phyloP scores from a whole-genome alignment of 768 basidiomycete species.

The Tephrocybe sp. region DNA sequence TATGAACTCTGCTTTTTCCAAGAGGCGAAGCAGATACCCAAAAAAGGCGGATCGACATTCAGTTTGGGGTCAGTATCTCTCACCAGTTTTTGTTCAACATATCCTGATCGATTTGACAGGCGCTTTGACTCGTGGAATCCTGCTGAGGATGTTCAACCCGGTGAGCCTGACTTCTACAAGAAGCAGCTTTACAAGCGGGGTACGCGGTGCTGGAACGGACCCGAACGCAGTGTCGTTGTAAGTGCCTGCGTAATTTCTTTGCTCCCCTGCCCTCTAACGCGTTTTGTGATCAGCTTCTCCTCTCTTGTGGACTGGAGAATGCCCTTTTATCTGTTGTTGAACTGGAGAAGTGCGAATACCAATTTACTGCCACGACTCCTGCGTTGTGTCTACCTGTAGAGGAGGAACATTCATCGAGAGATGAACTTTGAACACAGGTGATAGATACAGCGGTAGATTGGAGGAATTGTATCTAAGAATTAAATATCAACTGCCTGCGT shows the following conservation, averaged over 20 bases:
- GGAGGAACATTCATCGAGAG: conserved; percentile 29
- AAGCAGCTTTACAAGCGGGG: conserved; percentile 83
- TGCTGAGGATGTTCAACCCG: conserved; percentile 49
- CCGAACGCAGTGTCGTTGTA: conserved; percentile 81
- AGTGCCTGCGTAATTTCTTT: conserved; percentile 16
- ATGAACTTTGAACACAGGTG: conserved; percentile 34
- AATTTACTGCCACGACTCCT: conserved; percentile 80
- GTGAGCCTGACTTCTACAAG: conserved; percentile 71
- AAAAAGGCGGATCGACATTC: conserved; percentile 68
- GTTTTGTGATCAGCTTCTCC: conserved; percentile 55
- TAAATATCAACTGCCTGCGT: not conserved
- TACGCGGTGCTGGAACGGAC: conserved; percentile 95
- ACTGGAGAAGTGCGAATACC: conserved; percentile 96
- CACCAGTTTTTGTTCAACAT: not conserved
- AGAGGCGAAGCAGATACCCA: conserved; percentile 84
- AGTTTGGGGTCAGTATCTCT: conserved; percentile 72
- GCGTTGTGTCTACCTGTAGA: conserved; percentile 71
- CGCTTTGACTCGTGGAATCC: conserved; percentile 82
- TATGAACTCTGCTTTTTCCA: conserved; percentile 94
- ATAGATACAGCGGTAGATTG: not conserved
- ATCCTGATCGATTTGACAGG: conserved; percentile 31
- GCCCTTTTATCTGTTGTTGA: conserved; percentile 74
- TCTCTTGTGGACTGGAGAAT: conserved; percentile 87
- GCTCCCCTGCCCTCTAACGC: conserved; percentile 6
- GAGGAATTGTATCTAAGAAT: not conserved